Conservation (phyloP, 306 rosid species). For the Pyrus communis region DNA sequence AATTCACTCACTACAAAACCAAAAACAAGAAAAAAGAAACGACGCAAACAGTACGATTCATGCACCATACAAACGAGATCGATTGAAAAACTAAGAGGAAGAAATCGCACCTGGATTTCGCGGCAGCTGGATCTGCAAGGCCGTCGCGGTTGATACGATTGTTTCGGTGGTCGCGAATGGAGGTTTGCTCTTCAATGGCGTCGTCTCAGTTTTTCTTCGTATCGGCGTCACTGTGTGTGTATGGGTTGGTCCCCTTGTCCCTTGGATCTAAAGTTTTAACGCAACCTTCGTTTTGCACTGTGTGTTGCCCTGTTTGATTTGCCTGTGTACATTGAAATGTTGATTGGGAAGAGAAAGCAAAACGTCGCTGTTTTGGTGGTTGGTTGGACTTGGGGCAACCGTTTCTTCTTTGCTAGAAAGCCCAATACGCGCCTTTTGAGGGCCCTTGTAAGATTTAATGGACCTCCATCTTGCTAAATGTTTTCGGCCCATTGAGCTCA, state of each 20-base stretch:
- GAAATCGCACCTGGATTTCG: constrained; percentile 32
- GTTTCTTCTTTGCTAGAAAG: not conserved
- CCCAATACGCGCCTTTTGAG: not conserved
- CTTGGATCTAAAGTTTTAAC: constrained; percentile 27
- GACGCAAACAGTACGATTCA: not conserved
- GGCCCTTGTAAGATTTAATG: not conserved
- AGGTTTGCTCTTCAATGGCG: not conserved
- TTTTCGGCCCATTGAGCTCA: too few species aligned
- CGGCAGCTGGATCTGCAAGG: constrained; percentile 2
- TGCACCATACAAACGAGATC: not conserved
- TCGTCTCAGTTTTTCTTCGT: not conserved
- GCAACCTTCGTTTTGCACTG: constrained; percentile 16
- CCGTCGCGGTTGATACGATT: constrained; percentile 8
- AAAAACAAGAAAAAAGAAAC: not conserved
- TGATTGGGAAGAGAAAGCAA: not conserved
- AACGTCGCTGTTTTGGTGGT: not conserved
- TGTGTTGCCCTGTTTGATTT: not conserved
- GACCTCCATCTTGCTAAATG: too few species aligned
- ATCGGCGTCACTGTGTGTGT: not conserved
- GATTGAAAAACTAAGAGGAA: not conserved
- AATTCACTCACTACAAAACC: not conserved
- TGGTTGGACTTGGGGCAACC: not conserved
- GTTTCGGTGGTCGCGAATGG: not conserved
- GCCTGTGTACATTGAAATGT: constrained; percentile 7
- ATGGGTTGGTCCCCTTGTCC: not conserved